Evolutionary conservation across 2,329 filamentous ascomycete genomes (phyloP).

Genomic region (Fusarium sp.): DNA sequence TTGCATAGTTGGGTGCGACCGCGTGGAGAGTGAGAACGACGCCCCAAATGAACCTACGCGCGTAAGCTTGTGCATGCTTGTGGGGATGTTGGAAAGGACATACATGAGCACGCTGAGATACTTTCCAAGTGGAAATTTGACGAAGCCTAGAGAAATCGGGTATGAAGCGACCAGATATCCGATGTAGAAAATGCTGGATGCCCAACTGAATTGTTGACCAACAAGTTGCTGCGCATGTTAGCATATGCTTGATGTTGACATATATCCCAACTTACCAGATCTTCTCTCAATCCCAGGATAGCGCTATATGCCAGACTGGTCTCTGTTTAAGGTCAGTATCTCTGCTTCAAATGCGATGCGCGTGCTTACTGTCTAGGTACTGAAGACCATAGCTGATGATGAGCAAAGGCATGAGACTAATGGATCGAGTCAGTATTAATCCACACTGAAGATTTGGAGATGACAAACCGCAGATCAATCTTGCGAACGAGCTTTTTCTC

Average conservation of each 20-base stretch:
- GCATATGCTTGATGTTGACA: too few species aligned
- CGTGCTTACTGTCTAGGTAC: constrained; percentile 1
- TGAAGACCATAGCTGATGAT: constrained; percentile 22
- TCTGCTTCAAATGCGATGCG: too few species aligned
- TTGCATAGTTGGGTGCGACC: constrained; percentile 10
- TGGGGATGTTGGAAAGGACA: too few species aligned
- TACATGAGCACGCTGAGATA: constrained; percentile 23
- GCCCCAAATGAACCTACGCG: constrained; percentile 11
- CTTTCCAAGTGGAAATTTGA: constrained; percentile 24
- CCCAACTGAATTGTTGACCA: constrained; percentile 24
- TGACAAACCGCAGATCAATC: constrained; percentile 16
- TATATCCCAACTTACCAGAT: not conserved
- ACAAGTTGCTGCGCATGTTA: not conserved
- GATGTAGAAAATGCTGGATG: constrained; percentile 23
- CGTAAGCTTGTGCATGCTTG: too few species aligned
- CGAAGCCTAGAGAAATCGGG: constrained; percentile 22
- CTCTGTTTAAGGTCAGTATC: constrained; percentile 2
- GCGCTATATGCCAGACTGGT: constrained; percentile 26
- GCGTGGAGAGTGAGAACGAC: constrained; percentile 9
- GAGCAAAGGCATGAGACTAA: constrained; percentile 21
- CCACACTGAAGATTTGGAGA: too few species aligned
- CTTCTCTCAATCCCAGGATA: constrained; percentile 15
- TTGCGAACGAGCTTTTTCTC: constrained; percentile 24
- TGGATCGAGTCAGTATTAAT: not conserved
- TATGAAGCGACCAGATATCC: constrained; percentile 26